These are phyloP conservation scores for Neurospora sp. DNA, from an alignment of 495 filamentous ascomycete genomes.

Conservation along the genomic window DNA sequence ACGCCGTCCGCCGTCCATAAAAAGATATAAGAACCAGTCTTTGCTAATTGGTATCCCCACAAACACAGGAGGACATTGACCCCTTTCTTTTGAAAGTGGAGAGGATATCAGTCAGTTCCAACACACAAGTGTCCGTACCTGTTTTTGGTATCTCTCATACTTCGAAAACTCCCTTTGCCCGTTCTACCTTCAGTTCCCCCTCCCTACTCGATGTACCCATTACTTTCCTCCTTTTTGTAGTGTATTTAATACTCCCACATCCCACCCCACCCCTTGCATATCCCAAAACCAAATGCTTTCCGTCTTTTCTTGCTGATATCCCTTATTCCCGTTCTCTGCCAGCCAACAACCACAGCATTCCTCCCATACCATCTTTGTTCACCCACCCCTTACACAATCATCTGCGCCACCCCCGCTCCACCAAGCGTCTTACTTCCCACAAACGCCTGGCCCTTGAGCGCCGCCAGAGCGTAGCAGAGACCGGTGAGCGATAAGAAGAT, in stretches of 20 bases:
- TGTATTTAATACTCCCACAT: neutral
- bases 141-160: too few relatives aligned
- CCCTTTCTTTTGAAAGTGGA: too few relatives aligned
- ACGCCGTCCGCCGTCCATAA: too few relatives aligned
- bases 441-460: slow-evolving; percentile 85
- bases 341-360: too few relatives aligned
- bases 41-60: too few relatives aligned
- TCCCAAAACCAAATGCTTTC: neutral
- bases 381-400: slow-evolving; percentile 57
- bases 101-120: too few relatives aligned
- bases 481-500: slow-evolving; percentile 69
- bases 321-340: too few relatives aligned
- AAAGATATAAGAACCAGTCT: too few relatives aligned
- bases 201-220: neutral
- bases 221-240: neutral
- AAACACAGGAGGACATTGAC: too few relatives aligned
- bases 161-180: neutral
- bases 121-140: too few relatives aligned
- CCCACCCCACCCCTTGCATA: neutral
- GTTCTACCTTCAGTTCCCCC: neutral
- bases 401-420: slow-evolving; percentile 88
- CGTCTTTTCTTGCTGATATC: too few relatives aligned
- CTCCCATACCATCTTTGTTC: too few relatives aligned
- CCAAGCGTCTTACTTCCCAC: slow-evolving; percentile 94
- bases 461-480: slow-evolving; percentile 75